These are phyloP conservation scores for Camelina sativa DNA, from an alignment of 345 rosid genomes.

Conservation along the genomic window DNA sequence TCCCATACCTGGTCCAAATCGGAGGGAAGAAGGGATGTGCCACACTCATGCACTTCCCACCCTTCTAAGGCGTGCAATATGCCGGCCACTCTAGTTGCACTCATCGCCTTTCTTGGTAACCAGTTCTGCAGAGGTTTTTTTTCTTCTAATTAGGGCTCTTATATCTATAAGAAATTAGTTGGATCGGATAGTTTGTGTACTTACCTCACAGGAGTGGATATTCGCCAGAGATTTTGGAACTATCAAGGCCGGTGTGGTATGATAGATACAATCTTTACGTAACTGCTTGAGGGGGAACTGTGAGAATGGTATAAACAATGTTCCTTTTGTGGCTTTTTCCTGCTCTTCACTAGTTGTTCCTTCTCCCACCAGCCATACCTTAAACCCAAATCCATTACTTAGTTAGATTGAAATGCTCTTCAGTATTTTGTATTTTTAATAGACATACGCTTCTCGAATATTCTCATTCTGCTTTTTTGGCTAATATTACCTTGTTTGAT, in stretches of 20 bases:
- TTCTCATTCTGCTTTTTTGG: neutral
- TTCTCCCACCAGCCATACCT: constrained; percentile 77
- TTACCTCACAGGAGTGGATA: constrained; percentile 70
- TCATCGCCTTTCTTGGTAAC: constrained; percentile 61
- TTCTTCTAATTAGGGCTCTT: constrained; percentile 3
- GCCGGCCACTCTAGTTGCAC: constrained; percentile 66
- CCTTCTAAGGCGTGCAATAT: constrained; percentile 62
- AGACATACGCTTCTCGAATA: neutral
- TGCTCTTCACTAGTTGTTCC: constrained; percentile 56
- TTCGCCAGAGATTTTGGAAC: constrained; percentile 58
- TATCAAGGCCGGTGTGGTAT: constrained; percentile 58
- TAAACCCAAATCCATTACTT: neutral
- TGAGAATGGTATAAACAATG: constrained; percentile 46
- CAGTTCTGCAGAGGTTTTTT: constrained; percentile 53
- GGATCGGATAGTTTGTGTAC: constrained; percentile 4
- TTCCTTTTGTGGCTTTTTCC: constrained; percentile 48
- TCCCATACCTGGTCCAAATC: constrained; percentile 52
- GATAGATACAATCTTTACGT: constrained; percentile 64
- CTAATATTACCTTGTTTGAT: constrained; percentile 29
- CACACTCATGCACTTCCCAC: constrained; percentile 56
- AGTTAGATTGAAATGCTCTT: neutral
- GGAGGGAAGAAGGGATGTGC: constrained; percentile 40
- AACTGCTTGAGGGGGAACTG: constrained; percentile 57
- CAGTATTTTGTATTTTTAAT: neutral
- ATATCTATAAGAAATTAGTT: neutral